Conservation (phyloP, 2,329 filamentous ascomycete species). For the Diaporthe citriasiana region DNA sequence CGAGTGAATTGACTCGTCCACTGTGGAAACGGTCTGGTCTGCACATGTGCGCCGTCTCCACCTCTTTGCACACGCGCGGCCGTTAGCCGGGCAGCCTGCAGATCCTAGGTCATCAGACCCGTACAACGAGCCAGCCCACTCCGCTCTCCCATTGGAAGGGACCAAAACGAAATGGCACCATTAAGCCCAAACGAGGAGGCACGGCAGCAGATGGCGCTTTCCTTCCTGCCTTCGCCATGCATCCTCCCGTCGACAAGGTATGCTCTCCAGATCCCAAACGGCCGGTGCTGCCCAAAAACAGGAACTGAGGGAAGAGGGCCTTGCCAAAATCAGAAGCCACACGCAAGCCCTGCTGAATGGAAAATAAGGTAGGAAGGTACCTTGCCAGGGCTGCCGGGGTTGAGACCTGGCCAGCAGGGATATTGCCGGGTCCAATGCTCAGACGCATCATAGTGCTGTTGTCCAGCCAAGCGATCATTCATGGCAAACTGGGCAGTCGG, state of each 20-base stretch:
- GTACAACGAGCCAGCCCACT: background rate
- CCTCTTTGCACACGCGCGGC: background rate
- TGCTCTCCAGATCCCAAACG: background rate
- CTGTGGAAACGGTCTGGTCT: constrained; percentile 5
- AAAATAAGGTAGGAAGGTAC: background rate
- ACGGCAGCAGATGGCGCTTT: constrained; percentile 24
- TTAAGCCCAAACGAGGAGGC: background rate
- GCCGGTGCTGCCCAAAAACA: constrained; percentile 21
- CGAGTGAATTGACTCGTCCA: background rate
- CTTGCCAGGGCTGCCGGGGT: background rate
- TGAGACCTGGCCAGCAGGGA: constrained; percentile 18
- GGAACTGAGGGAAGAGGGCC: constrained; percentile 18
- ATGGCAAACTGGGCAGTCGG: constrained; percentile 23
- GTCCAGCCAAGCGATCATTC: constrained; percentile 23
- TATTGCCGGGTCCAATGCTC: constrained; percentile 8
- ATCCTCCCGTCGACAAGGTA: constrained; percentile 9
- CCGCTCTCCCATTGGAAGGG: background rate
- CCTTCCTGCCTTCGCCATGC: background rate
- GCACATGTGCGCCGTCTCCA: background rate
- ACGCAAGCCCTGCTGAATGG: background rate
- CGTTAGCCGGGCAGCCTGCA: constrained; percentile 14
- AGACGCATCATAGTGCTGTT: constrained; percentile 32
- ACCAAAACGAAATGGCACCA: background rate
- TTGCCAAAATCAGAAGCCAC: constrained; percentile 26
- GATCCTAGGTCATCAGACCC: constrained; percentile 16